Conservation (phyloP, 225 moss, liverwort and hornwort species). For the Rhytidiadelphus loreus region DNA sequence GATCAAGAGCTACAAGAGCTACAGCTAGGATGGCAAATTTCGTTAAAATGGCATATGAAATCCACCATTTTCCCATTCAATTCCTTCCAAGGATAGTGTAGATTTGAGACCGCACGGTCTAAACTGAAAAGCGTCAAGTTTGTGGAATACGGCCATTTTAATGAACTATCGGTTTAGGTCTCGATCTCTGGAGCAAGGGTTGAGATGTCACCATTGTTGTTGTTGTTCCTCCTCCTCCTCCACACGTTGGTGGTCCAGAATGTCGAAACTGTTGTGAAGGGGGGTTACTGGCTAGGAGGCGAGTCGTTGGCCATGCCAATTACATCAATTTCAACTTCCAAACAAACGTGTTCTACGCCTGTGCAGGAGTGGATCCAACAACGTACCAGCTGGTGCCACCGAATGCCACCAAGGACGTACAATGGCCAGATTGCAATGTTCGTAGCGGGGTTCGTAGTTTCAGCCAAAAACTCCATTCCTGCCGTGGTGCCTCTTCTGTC, state of each 20-base stretch:
- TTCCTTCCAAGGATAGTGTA: too few species aligned
- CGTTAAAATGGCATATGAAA: too few species aligned
- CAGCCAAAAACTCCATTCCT: conserved; percentile 29
- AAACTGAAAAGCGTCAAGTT: too few species aligned
- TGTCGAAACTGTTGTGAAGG: conserved; percentile 1
- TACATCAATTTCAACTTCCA: conserved; percentile 40
- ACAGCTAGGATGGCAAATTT: too few species aligned
- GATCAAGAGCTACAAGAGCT: neutral
- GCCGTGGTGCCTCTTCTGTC: conserved; percentile 45
- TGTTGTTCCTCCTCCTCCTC: neutral
- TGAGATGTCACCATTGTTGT: neutral
- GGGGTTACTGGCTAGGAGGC: conserved; percentile 41
- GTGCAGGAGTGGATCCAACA: conserved; percentile 21
- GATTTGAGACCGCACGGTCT: too few species aligned
- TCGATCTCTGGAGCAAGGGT: neutral
- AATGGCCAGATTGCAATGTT: conserved; percentile 18
- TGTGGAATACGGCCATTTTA: too few species aligned
- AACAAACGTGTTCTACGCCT: conserved; percentile 67
- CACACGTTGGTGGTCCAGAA: neutral
- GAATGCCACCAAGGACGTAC: neutral
- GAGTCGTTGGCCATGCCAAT: neutral
- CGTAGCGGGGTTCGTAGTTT: conserved; percentile 19
- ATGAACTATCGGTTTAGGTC: too few species aligned
- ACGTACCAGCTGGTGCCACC: conserved; percentile 7
- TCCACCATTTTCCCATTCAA: too few species aligned